Evolutionary conservation across 108 stramenopile genomes (phyloP), one percentile per base, ranked within the genome.

Genomic region (Cylindrotheca closterium): DNA sequence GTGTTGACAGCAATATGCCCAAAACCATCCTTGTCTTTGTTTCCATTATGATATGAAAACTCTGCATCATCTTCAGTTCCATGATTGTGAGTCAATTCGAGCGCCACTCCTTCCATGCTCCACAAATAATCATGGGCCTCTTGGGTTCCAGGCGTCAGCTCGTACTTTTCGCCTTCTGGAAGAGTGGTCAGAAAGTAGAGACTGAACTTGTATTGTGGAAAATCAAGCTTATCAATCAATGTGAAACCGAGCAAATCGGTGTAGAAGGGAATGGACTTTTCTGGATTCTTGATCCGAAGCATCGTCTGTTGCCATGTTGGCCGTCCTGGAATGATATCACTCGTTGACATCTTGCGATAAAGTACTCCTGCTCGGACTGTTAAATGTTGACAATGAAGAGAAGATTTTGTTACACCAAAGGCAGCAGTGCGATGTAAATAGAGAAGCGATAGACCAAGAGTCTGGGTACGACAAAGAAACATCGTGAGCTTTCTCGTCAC

Each of bases 61-160:
- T 46, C 67, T 4, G 55, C 69, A 42, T 84, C 75, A 0, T 70
- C 54, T 74, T 95, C 93, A 0, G 93, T 91, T 31, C 94, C 94
- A 74, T 94, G 83, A 71, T 97, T 97, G 74, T 91, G 89, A 4
- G 96, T 96, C 34, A 96, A 76, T 65, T 96, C 96, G 60, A 96
- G 75, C 28, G 90, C 87, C 2, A 83, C 78, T 12, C 88, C 90
- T 47, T 87, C 83, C 45, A 86, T 87, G 47, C 61, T 77, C 95
- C 95, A 96, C 62, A 93, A 68, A 60, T 88, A 88, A 62, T 92
- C 84, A 76, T 96, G 89, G 1, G 92, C 86, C 18, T 80, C 89
- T 48, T 83, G 73, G 28, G 87, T 88, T 47, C 91, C 94, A 2
- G 84, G 84, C 46, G 69, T 84, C 51, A 87, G 66, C 10, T 58